A percentile compares a stretch with the other conserved stretches of the same genome.
Conservation (phyloP, 176 grass and related monocot species). For the Tillandsia leiboldiana region DNA sequence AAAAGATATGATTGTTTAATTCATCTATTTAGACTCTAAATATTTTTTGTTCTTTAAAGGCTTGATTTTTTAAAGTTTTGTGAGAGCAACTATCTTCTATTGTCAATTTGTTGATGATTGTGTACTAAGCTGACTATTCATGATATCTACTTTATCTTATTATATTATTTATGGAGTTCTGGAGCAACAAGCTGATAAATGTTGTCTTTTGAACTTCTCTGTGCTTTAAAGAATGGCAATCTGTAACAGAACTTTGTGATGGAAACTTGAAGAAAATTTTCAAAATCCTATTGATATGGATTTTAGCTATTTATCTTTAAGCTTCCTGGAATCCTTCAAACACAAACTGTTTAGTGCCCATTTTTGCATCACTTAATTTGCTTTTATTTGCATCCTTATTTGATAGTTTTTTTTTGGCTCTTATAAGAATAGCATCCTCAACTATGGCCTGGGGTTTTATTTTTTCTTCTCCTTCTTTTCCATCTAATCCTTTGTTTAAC, state of each 20-base stretch:
- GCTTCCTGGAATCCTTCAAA: neutral
- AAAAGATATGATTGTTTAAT: too few relatives aligned
- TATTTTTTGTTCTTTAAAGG: too few relatives aligned
- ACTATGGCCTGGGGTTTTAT: too few relatives aligned
- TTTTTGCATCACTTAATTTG: neutral
- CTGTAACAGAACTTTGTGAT: neutral
- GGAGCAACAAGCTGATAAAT: neutral
- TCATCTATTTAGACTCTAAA: too few relatives aligned
- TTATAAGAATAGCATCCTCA: too few relatives aligned
- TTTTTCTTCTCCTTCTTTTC: too few relatives aligned
- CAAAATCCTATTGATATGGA: neutral
- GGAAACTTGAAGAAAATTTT: neutral
- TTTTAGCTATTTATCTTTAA: neutral
- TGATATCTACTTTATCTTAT: neutral
- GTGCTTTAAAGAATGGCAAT: neutral
- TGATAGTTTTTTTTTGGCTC: neutral
- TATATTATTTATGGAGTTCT: neutral
- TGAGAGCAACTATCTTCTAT: too few relatives aligned
- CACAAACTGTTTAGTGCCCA: neutral
- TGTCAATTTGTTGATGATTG: neutral
- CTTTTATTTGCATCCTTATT: neutral
- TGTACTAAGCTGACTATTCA: neutral
- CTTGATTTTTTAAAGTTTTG: too few relatives aligned
- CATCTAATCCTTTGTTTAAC: too few relatives aligned
- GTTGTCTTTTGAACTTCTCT: neutral